Evolutionary conservation across 1,284 basidiomycete species (phyloP).

Genomic region (Fomitopsis betulina): DNA sequence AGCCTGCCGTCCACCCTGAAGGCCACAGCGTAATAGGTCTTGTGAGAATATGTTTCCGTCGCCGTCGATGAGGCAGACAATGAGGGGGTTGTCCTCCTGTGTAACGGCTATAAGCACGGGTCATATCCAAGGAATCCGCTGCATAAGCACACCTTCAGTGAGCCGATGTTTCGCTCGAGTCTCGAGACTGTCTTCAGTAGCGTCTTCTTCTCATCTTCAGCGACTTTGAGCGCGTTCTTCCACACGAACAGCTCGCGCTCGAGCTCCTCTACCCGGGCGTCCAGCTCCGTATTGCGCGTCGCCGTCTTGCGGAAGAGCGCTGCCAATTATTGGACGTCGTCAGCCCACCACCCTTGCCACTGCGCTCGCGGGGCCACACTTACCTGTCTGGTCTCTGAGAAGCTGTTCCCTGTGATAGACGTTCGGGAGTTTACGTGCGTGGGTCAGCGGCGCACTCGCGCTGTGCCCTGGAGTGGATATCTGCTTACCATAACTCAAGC

Average conservation of each 20-base stretch:
- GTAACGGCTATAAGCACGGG: not conserved
- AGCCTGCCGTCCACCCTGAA: conserved; percentile 38
- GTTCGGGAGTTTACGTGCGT: not conserved
- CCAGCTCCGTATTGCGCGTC: conserved; percentile 27
- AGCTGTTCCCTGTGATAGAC: conserved; percentile 25
- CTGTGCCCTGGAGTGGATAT: not conserved
- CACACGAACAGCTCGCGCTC: conserved; percentile 35
- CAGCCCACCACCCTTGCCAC: not conserved
- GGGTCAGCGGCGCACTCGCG: not conserved
- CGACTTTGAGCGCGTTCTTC: conserved; percentile 32
- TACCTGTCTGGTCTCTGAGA: conserved; percentile 28
- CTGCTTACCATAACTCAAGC: conserved; percentile 6
- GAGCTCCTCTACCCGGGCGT: conserved; percentile 30
- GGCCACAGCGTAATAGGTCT: conserved; percentile 34
- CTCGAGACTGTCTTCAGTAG: conserved; percentile 23
- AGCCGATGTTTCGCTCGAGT: conserved; percentile 32
- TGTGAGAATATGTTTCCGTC: conserved; percentile 45
- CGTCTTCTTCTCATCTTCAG: conserved; percentile 28
- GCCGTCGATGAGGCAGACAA: conserved; percentile 41
- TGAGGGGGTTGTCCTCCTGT: conserved; percentile 36
- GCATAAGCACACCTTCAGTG: conserved; percentile 27
- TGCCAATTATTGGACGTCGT: conserved; percentile 7
- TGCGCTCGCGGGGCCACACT: conserved; percentile 1
- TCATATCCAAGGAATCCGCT: not conserved
- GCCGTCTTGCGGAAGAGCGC: conserved; percentile 30